Evolutionary conservation across 805 yeast genomes (phyloP).

Genomic region (Kluyveromyces lactis): DNA sequence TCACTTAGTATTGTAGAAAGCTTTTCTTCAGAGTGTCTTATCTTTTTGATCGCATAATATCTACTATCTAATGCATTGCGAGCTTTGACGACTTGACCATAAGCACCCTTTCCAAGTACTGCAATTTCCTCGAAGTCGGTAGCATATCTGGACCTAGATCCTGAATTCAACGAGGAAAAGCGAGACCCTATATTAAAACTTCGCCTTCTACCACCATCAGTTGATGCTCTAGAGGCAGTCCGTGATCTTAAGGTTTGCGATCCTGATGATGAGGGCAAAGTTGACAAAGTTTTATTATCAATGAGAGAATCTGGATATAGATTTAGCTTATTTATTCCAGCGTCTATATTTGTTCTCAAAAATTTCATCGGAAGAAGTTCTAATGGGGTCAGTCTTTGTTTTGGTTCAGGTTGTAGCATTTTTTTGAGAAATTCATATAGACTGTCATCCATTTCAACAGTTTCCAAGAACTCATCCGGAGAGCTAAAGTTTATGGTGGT

Average conservation of each 20-base stretch:
- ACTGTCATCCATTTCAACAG: constrained; percentile 41
- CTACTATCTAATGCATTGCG: constrained; percentile 90
- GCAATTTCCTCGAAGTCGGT: constrained; percentile 95
- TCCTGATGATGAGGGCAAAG: not conserved
- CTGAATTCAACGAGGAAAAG: constrained; percentile 25
- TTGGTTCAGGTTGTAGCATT: constrained; percentile 56
- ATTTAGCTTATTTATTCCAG: constrained; percentile 22
- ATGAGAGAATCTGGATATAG: constrained; percentile 7
- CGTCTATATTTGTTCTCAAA: constrained; percentile 60
- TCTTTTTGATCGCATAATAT: constrained; percentile 88
- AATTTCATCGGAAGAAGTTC: constrained; percentile 81
- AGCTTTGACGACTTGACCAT: constrained; percentile 97
- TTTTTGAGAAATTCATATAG: constrained; percentile 57
- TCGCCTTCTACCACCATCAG: constrained; percentile 26
- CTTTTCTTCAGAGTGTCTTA: constrained; percentile 72
- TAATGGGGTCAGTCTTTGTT: constrained; percentile 72
- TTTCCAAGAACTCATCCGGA: constrained; percentile 54
- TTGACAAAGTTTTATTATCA: not conserved
- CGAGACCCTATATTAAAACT: constrained; percentile 35
- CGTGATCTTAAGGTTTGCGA: constrained; percentile 11
- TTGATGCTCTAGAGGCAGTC: constrained; percentile 16
- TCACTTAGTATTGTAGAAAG: constrained; percentile 79
- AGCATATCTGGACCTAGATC: constrained; percentile 60
- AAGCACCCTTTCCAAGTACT: constrained; percentile 87
- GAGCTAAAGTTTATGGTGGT: constrained; percentile 45